Evolutionary conservation across 768 basidiomycete genomes (phyloP).

Genomic region (Gyrodon lividus): DNA sequence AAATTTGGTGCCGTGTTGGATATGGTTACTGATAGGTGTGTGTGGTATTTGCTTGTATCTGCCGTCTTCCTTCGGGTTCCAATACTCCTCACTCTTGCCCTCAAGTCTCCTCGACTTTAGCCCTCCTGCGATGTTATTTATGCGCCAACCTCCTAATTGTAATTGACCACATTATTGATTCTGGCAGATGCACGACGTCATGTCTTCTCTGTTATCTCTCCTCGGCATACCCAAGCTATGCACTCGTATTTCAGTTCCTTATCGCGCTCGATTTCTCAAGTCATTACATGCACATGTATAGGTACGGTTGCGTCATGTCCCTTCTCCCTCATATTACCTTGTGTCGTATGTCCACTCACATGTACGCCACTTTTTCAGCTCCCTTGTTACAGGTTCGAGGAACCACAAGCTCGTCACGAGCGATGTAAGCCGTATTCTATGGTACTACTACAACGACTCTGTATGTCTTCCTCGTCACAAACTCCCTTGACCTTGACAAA

Average conservation of each 20-base stretch:
- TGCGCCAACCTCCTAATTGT: not conserved
- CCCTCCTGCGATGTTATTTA: not conserved
- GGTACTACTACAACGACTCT: conserved; percentile 91
- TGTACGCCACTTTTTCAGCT: conserved; percentile 47
- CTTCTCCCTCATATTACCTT: too few relatives aligned
- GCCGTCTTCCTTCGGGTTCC: not conserved
- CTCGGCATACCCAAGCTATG: conserved; percentile 82
- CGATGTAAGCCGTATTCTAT: conserved; percentile 89
- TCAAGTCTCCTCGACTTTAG: not conserved
- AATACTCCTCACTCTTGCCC: not conserved
- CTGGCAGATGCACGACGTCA: conserved; percentile 90
- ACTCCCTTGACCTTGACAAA: conserved; percentile 2
- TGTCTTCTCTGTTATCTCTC: conserved; percentile 93
- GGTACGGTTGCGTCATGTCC: conserved; percentile 47
- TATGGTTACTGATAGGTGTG: conserved; percentile 98
- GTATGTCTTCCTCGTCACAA: conserved; percentile 45
- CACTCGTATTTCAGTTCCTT: conserved; percentile 88
- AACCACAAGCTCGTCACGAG: conserved; percentile 93
- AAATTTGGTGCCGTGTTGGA: conserved; percentile 98
- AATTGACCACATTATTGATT: not conserved
- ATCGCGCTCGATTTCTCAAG: conserved; percentile 97
- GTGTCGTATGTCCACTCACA: conserved; percentile 4
- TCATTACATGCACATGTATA: conserved; percentile 99
- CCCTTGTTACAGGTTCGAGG: conserved; percentile 88
- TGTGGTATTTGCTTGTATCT: not conserved